Percentiles rank a stretch among this genome's conserved stretches.
phyloP scores from a whole-genome alignment of 805 yeast species.

The Metschnikowia cubensis region DNA sequence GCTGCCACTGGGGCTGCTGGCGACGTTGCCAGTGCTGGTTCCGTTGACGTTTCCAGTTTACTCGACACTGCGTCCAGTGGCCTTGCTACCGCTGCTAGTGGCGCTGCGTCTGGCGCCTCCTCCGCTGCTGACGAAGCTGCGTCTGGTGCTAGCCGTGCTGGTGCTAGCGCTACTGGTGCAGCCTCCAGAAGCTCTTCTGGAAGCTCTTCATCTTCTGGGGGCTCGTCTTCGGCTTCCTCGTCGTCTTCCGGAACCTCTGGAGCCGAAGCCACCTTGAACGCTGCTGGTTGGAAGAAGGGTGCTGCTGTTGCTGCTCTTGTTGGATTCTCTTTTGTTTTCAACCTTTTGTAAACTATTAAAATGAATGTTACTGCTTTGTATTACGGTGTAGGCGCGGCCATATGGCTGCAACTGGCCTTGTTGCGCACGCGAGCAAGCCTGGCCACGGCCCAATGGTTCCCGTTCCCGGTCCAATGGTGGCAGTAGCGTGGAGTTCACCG shows the following conservation, averaged over 20 bases:
- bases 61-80: not conserved
- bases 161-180: not conserved
- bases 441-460: no score
- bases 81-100: slow-evolving; percentile 1
- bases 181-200: not conserved
- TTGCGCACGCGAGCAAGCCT: no score
- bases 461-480: no score
- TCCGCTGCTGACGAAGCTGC: slow-evolving; percentile 2
- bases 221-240: slow-evolving; percentile 2
- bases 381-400: not conserved
- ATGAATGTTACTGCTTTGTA: not conserved
- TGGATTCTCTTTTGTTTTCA: slow-evolving; percentile 33
- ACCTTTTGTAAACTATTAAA: slow-evolving; percentile 9
- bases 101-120: slow-evolving; percentile 9
- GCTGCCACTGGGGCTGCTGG: slow-evolving; percentile 8
- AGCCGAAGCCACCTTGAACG: slow-evolving; percentile 17
- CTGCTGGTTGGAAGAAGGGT: slow-evolving; percentile 35
- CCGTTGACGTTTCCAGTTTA: slow-evolving; percentile 15
- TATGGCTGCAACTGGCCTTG: not conserved
- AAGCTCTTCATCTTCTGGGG: not conserved
- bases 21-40: slow-evolving; percentile 9
- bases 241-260: slow-evolving; percentile 17
- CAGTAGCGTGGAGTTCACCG: no score
- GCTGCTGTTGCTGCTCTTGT: slow-evolving; percentile 34
- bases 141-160: slow-evolving; percentile 5